Conservation (phyloP, 305 asterid genomes). For the Solanum chacoense region DNA sequence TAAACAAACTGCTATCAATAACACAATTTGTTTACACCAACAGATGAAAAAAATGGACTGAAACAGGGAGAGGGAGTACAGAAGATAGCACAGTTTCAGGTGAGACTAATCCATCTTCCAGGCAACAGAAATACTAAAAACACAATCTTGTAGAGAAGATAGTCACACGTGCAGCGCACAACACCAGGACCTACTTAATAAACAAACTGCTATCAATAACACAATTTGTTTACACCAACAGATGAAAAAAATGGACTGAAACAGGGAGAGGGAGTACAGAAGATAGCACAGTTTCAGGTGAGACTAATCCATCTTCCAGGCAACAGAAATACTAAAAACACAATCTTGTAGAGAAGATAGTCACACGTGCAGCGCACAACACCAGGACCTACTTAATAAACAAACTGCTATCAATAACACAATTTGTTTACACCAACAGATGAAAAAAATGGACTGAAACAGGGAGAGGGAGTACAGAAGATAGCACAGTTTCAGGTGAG, state of each 20-base stretch:
- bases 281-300: too few relatives aligned
- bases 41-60: too few relatives aligned
- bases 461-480: not conserved
- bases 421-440: not conserved
- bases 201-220: too few relatives aligned
- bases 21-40: too few relatives aligned
- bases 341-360: not conserved
- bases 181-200: not conserved
- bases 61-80: too few relatives aligned
- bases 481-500: not conserved
- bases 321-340: not conserved
- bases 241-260: too few relatives aligned
- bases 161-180: not conserved
- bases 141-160: not conserved
- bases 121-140: not conserved
- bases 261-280: too few relatives aligned
- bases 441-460: not conserved
- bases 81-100: too few relatives aligned
- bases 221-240: too few relatives aligned
- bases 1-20: too few relatives aligned
- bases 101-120: not conserved
- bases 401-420: not conserved
- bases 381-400: not conserved
- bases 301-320: not conserved
- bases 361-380: not conserved